Conservation (phyloP, 2,329 filamentous ascomycete genomes). For the Colletotrichum zoysiae region DNA sequence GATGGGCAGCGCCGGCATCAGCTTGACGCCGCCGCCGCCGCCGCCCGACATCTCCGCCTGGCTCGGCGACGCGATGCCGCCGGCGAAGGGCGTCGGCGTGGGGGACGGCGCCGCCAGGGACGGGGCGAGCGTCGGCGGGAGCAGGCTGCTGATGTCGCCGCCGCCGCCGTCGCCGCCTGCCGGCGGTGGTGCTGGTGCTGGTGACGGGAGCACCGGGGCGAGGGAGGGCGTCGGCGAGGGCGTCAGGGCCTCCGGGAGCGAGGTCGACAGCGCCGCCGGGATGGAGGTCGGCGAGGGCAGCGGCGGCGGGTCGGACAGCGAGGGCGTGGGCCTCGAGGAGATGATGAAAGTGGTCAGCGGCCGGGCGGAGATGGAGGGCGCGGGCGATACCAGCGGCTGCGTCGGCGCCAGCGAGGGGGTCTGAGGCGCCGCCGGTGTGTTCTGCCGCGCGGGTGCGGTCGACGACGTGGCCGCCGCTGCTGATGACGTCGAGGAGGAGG, state of each 20-base stretch:
- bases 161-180: neutral
- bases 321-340: constrained; percentile 23
- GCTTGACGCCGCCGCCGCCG: constrained; percentile 12
- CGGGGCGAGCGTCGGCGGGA: neutral
- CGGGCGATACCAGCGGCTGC: neutral
- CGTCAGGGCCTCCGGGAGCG: neutral
- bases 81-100: constrained; percentile 17
- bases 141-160: neutral
- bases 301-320: neutral
- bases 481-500: neutral
- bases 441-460: neutral
- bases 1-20: constrained; percentile 43
- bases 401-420: neutral
- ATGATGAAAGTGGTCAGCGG: constrained; percentile 37
- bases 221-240: constrained; percentile 20
- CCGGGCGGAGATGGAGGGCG: constrained; percentile 6
- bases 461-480: neutral
- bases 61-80: constrained; percentile 28
- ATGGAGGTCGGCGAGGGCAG: constrained; percentile 25
- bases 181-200: neutral
- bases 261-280: constrained; percentile 14
- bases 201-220: neutral
- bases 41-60: constrained; percentile 22
- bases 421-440: neutral
- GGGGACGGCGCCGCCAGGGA: neutral